A percentile compares a stretch with the other conserved stretches of the same genome.
These are phyloP conservation scores for Pseudogymnoascus sp. DNA, from an alignment of 2,329 filamentous ascomycete genomes.

Conservation along the genomic window DNA sequence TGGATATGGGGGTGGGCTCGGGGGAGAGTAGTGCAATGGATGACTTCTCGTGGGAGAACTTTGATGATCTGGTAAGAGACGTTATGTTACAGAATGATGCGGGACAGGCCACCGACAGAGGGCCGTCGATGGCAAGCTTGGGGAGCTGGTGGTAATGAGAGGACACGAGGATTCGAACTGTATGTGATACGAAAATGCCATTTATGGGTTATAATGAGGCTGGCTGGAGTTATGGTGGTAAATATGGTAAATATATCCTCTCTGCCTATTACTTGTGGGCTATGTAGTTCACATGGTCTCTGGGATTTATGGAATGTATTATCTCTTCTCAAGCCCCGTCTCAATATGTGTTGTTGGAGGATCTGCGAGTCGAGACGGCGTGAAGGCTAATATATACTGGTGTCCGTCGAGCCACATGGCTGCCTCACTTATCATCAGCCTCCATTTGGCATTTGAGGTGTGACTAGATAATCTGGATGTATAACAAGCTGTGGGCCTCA, in stretches of 20 bases:
- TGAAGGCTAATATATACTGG: neutral
- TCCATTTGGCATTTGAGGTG: neutral
- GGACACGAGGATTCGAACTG: neutral
- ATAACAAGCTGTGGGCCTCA: neutral
- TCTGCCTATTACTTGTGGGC: neutral
- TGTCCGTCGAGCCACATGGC: neutral
- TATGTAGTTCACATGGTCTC: neutral
- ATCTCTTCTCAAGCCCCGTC: neutral
- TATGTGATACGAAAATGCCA: neutral
- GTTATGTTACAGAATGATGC: slow-evolving; percentile 23
- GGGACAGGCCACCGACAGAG: slow-evolving; percentile 14
- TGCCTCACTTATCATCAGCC: neutral
- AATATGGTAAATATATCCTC: neutral
- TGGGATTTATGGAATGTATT: neutral
- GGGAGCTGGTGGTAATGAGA: slow-evolving; percentile 25
- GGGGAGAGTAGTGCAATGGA: slow-evolving; percentile 17
- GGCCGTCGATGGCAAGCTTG: slow-evolving; percentile 21
- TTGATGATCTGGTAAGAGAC: slow-evolving; percentile 31
- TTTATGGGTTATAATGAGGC: neutral
- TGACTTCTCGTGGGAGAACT: slow-evolving; percentile 28
- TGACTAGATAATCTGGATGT: neutral
- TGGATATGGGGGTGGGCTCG: slow-evolving; percentile 20
- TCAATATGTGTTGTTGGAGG: neutral
- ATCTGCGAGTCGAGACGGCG: neutral
- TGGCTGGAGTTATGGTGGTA: neutral